Conservation (phyloP, 2,329 filamentous ascomycete genomes). For the Neocucurbitaria cava region DNA sequence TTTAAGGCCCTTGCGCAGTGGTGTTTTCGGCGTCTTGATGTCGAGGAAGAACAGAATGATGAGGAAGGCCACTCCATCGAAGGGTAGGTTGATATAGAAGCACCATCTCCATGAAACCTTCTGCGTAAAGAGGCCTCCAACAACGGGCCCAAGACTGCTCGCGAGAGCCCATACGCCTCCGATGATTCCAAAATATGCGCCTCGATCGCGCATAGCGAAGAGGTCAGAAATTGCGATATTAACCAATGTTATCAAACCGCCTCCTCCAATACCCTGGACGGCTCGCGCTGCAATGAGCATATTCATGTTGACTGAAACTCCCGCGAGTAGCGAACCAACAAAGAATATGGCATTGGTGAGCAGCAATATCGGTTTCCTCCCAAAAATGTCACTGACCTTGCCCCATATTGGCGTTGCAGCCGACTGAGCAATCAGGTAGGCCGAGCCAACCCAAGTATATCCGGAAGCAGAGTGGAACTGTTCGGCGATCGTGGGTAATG, state of each 20-base stretch:
- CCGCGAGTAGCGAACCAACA: conserved; percentile 67
- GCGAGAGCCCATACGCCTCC: conserved; percentile 73
- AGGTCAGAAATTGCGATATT: conserved; percentile 70
- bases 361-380: conserved; percentile 68
- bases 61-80: conserved; percentile 64
- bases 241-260: conserved; percentile 68
- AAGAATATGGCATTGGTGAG: conserved; percentile 68
- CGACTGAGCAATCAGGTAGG: conserved; percentile 58
- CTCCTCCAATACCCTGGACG: conserved; percentile 69
- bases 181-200: conserved; percentile 69
- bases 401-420: conserved; percentile 66
- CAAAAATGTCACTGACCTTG: conserved; percentile 72
- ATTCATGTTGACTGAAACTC: conserved; percentile 62
- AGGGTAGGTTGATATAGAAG: conserved; percentile 69
- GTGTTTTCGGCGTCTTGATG: conserved; percentile 71
- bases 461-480: conserved; percentile 59
- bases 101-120: conserved; percentile 65
- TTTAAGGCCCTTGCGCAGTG: conserved; percentile 66
- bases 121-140: conserved; percentile 72
- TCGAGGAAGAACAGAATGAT: conserved; percentile 68
- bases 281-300: conserved; percentile 69
- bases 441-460: conserved; percentile 62
- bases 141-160: conserved; percentile 68
- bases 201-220: conserved; percentile 65
- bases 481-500: conserved; percentile 65